Evolutionary conservation across 2,329 filamentous ascomycete species (phyloP).

Genomic region (Aureobasidium sp.): DNA sequence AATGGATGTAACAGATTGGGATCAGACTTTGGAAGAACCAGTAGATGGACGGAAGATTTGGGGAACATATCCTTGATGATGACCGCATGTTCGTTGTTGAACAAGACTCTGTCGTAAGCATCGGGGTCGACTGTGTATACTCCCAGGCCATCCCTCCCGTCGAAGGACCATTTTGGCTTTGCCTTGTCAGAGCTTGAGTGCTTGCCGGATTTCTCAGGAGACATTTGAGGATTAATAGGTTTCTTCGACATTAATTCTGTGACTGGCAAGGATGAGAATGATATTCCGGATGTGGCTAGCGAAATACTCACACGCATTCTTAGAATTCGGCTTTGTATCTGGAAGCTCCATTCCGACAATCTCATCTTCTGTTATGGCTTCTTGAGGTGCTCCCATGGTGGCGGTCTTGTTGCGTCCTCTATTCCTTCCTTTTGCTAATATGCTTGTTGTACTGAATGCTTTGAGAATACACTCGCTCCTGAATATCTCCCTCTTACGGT

Average conservation of each 20-base stretch:
- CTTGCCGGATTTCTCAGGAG: slow-evolving; percentile 11
- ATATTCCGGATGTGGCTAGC: neutral
- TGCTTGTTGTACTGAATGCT: neutral
- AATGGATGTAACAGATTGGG: slow-evolving; percentile 64
- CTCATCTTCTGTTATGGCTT: slow-evolving; percentile 15
- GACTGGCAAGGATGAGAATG: slow-evolving; percentile 25
- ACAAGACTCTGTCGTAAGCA: slow-evolving; percentile 54
- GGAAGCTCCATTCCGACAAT: slow-evolving; percentile 14
- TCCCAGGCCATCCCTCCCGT: slow-evolving; percentile 53
- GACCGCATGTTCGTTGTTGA: slow-evolving; percentile 60
- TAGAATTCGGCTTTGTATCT: neutral
- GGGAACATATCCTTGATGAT: slow-evolving; percentile 77
- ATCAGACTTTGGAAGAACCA: slow-evolving; percentile 71
- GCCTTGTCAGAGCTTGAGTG: slow-evolving; percentile 16
- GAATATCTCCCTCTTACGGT: neutral
- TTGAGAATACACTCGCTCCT: neutral
- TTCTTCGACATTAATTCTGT: slow-evolving; percentile 40
- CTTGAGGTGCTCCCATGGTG: slow-evolving; percentile 9
- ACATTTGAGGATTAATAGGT: slow-evolving; percentile 16
- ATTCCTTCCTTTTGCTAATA: neutral
- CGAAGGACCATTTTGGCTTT: slow-evolving; percentile 25
- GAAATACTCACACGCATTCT: slow-evolving; percentile 12
- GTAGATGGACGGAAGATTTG: slow-evolving; percentile 75
- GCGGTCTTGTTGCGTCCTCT: neutral
- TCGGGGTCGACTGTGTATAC: slow-evolving; percentile 58